Conservation (phyloP, 371 early-diverging fungal species). For the Coemansia sp. region DNA sequence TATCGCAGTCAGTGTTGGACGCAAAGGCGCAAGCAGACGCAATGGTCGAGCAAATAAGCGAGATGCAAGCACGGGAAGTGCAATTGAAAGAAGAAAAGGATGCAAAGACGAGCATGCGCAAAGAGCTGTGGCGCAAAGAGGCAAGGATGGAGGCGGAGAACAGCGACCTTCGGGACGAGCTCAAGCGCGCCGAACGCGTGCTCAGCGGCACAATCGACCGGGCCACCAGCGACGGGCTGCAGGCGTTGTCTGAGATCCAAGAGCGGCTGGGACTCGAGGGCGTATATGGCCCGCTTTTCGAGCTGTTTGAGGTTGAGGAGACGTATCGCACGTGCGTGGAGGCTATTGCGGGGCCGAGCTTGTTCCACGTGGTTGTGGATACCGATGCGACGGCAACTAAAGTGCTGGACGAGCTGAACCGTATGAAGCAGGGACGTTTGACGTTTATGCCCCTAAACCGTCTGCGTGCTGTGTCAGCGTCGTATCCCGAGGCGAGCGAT, state of each 20-base stretch:
- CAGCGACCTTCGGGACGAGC: slow-evolving; percentile 69
- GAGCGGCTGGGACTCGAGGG: slow-evolving; percentile 65
- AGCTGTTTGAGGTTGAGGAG: slow-evolving; percentile 86
- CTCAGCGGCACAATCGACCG: slow-evolving; percentile 78
- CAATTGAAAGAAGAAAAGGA: slow-evolving; percentile 40
- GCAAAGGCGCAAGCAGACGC: slow-evolving; percentile 22
- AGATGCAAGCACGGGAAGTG: slow-evolving; percentile 39
- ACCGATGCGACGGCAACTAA: slow-evolving; percentile 84
- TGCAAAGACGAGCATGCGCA: slow-evolving; percentile 41
- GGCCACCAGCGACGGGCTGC: slow-evolving; percentile 70
- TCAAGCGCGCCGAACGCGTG: slow-evolving; percentile 69
- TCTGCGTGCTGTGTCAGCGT: slow-evolving; percentile 58
- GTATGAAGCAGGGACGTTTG: slow-evolving; percentile 78
- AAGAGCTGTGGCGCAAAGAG: slow-evolving; percentile 88
- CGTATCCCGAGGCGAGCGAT: slow-evolving; percentile 73
- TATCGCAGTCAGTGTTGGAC: slow-evolving; percentile 8
- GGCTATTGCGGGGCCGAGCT: slow-evolving; percentile 79
- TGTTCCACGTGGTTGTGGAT: slow-evolving; percentile 98
- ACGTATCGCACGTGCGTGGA: slow-evolving; percentile 86
- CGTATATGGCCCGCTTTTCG: slow-evolving; percentile 89
- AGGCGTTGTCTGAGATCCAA: slow-evolving; percentile 67
- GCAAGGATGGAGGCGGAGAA: slow-evolving; percentile 69
- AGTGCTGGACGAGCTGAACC: slow-evolving; percentile 68
- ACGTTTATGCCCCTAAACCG: slow-evolving; percentile 98
- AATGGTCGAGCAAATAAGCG: slow-evolving; percentile 15